Percentiles rank a stretch among this genome's conserved stretches.
These are phyloP conservation scores for Austropuccinia psidii DNA, from an alignment of 1,284 basidiomycete genomes.

Conservation along the genomic window DNA sequence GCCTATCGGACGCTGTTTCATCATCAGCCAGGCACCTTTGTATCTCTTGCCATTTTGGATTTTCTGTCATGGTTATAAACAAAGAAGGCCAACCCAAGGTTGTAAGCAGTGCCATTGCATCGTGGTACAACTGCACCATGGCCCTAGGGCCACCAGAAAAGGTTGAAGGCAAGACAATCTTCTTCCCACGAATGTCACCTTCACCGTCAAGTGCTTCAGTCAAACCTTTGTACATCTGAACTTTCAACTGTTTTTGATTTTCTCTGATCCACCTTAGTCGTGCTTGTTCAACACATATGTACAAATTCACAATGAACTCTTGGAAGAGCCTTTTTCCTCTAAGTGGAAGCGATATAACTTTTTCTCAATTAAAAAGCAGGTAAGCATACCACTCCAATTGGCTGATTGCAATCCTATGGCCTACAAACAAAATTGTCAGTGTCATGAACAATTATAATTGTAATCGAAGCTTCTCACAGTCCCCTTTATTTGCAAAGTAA, in stretches of 20 bases:
- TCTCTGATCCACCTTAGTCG: neutral
- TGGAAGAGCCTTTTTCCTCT: neutral
- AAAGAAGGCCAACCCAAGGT: constrained; percentile 46
- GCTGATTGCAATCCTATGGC: neutral
- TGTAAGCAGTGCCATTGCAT: constrained; percentile 48
- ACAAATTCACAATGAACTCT: neutral
- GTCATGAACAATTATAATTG: too few species aligned
- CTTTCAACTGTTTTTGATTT: neutral
- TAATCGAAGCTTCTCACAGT: too few species aligned
- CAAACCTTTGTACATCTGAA: neutral
- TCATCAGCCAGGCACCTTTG: constrained; percentile 38
- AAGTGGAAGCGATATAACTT: neutral
- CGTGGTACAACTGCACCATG: constrained; percentile 48
- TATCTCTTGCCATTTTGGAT: constrained; percentile 50
- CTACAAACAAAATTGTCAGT: too few species aligned
- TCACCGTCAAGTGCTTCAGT: neutral
- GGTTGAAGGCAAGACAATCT: constrained; percentile 47
- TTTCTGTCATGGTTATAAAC: constrained; percentile 51
- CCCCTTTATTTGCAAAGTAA: too few species aligned
- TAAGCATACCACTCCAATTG: neutral
- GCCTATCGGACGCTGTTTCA: neutral
- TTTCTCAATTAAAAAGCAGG: neutral
- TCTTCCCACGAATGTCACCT: constrained; percentile 37
- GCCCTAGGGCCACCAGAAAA: constrained; percentile 48
- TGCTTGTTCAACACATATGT: neutral